Evolutionary conservation across 1,284 basidiomycete species (phyloP).

Genomic region (Amylostereum chailletii): DNA sequence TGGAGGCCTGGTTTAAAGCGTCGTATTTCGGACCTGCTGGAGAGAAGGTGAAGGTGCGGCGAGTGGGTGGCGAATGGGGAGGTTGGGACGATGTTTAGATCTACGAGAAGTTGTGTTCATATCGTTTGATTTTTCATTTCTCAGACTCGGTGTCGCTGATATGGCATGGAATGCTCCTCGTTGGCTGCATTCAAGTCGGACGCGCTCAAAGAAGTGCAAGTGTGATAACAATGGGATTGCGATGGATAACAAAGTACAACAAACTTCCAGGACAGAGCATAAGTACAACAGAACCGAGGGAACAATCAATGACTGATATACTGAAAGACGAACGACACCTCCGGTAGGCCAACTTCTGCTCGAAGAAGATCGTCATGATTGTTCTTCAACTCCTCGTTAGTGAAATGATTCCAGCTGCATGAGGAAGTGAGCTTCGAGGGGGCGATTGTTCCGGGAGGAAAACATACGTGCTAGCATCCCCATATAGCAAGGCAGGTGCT

Average conservation of each 20-base stretch:
- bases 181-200: too few relatives aligned
- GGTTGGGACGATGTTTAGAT: slow-evolving; percentile 49
- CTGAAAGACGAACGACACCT: slow-evolving; percentile 90
- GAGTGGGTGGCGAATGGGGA: slow-evolving; percentile 58
- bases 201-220: too few relatives aligned
- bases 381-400: slow-evolving; percentile 78
- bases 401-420: slow-evolving; percentile 93
- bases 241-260: too few relatives aligned
- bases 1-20: slow-evolving; percentile 68
- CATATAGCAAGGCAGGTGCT: slow-evolving; percentile 83
- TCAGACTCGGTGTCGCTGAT: too few relatives aligned
- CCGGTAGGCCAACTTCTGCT: slow-evolving; percentile 77
- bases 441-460: neutral
- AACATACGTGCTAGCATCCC: slow-evolving; percentile 94
- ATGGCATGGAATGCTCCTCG: too few relatives aligned
- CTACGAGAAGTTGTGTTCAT: neutral
- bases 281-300: too few relatives aligned
- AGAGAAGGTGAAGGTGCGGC: slow-evolving; percentile 65
- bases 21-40: slow-evolving; percentile 67
- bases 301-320: slow-evolving; percentile 66
- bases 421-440: slow-evolving; percentile 5
- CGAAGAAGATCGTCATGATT: slow-evolving; percentile 95
- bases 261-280: too few relatives aligned
- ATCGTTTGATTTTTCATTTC: too few relatives aligned
- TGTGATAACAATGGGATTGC: too few relatives aligned